Conservation (phyloP, 2,329 filamentous ascomycete species). For the Escovopsis sp. region DNA sequence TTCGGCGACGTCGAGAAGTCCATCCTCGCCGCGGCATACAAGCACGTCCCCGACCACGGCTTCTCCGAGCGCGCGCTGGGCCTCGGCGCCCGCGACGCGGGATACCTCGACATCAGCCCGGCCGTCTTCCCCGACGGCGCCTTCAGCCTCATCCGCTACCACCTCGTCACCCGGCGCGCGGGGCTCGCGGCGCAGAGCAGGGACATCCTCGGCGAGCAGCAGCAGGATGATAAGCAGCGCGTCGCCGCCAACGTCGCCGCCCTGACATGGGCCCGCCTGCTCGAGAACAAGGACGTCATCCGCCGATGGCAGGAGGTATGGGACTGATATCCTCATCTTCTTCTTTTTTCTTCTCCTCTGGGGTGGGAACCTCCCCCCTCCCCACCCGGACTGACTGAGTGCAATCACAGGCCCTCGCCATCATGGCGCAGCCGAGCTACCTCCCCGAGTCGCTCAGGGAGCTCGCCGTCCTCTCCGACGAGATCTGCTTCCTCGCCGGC, state of each 20-base stretch:
- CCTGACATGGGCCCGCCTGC: constrained; percentile 62
- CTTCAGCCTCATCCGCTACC: constrained; percentile 70
- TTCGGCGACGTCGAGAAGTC: constrained; percentile 56
- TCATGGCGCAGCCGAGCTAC: constrained; percentile 77
- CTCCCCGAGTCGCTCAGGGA: constrained; percentile 64
- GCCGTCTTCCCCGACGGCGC: constrained; percentile 67
- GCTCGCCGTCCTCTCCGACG: constrained; percentile 70
- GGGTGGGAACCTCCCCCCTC: not conserved
- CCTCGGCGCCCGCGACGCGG: constrained; percentile 67
- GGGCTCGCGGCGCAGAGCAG: constrained; percentile 33
- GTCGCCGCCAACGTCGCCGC: constrained; percentile 51
- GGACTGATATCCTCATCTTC: too few relatives aligned
- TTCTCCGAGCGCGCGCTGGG: constrained; percentile 64
- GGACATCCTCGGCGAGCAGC: constrained; percentile 24
- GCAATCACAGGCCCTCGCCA: constrained; percentile 54
- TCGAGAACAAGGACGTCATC: constrained; percentile 58
- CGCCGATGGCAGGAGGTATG: constrained; percentile 75
- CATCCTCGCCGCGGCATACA: constrained; percentile 70
- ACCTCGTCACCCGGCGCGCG: constrained; percentile 53
- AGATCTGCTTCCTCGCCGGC: constrained; percentile 79
- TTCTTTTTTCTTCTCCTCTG: constrained; percentile 5
- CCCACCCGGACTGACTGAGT: not conserved
- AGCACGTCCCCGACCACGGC: constrained; percentile 65
- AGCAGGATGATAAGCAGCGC: constrained; percentile 18
- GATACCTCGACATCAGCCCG: constrained; percentile 74